Conservation (phyloP, 2,329 filamentous ascomycete genomes). For the Tolypocladium ophioglossoides region DNA sequence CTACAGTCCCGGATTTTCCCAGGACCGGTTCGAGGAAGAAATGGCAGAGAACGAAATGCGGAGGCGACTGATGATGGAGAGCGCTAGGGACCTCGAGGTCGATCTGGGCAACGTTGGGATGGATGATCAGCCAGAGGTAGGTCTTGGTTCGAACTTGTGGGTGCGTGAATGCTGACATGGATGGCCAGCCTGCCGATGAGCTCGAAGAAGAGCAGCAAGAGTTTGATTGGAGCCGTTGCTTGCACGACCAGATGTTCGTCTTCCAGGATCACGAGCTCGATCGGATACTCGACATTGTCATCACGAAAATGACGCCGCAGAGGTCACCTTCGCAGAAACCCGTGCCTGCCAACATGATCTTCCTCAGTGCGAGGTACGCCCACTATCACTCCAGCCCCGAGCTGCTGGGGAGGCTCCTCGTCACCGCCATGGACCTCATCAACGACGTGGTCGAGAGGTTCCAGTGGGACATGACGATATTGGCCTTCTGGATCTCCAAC, state of each 20-base stretch:
- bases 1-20: conserved; percentile 82
- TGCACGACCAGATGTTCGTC: conserved; percentile 99
- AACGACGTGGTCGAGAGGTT: conserved; percentile 91
- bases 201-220: conserved; percentile 83
- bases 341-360: conserved; percentile 93
- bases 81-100: conserved; percentile 90
- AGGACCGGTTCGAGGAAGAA: conserved; percentile 93
- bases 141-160: conserved; percentile 10
- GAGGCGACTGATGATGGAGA: conserved; percentile 98
- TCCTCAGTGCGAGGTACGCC: conserved; percentile 88
- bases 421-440: conserved; percentile 88
- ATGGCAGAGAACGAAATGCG: conserved; percentile 95
- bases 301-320: conserved; percentile 96
- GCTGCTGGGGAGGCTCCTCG: conserved; percentile 68
- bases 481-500: conserved; percentile 98
- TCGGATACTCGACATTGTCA: conserved; percentile 86
- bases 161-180: conserved; percentile 11
- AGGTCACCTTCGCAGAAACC: conserved; percentile 94
- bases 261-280: conserved; percentile 93
- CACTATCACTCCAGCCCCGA: conserved; percentile 91
- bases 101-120: conserved; percentile 92
- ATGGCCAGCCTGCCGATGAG: conserved; percentile 55
- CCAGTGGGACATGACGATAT: conserved; percentile 99
- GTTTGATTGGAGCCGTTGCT: conserved; percentile 88
- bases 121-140: conserved; percentile 86